Evolutionary conservation across 768 basidiomycete genomes (phyloP), one percentile per base, ranked within the genome.

Genomic region (Leccinum subgranulosum): DNA sequence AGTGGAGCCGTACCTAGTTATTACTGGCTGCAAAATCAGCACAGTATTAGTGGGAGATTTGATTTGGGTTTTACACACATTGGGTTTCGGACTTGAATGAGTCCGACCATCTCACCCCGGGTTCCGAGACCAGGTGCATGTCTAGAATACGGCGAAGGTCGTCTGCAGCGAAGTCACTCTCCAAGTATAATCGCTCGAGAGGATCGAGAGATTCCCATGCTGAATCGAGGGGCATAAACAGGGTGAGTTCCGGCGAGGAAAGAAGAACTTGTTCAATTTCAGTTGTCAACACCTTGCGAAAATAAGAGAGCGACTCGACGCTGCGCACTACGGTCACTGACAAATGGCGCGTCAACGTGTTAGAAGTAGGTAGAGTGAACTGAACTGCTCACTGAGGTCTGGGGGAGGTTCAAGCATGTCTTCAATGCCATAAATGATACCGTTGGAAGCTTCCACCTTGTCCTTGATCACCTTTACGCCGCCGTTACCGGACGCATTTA

Each of bases 211-310:
- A 74, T n/a, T 85, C 74, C 87, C 93, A 98, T 12, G 96, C 97
- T 34, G 81, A 73, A 69, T 97, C 82, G 25, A 88, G 79, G 1
- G 97, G 96, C 7, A 96, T 82, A 70, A 99, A 99, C 28, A 98
- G 63, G 0, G 97, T 97, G 47, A 96, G 74, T 66, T 87, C 84
- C 5, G 90, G 74, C 0, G 87, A 85, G 46, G 76, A 77, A 55
- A 87, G 86, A 43, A 97, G 78, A 34, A 83, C 73, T 19, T 74
- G 66, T 48, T 76, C 66, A 36, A 88, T 80, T 50, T 84, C 81
- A 0, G 83, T 71, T 4, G 85, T 87, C 36, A 93, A 75, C 51
- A 98, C 81, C 59, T 80, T 85, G 66, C 81, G 74, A 63, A 97
- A 86, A 72, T 90, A 93, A 9, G 88, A 85, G 31, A 92, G 70